A percentile compares a stretch with the other conserved stretches of the same genome.
Evolutionary conservation across 2,329 filamentous ascomycete species (phyloP).

Genomic region (Botrytis sinoallii): DNA sequence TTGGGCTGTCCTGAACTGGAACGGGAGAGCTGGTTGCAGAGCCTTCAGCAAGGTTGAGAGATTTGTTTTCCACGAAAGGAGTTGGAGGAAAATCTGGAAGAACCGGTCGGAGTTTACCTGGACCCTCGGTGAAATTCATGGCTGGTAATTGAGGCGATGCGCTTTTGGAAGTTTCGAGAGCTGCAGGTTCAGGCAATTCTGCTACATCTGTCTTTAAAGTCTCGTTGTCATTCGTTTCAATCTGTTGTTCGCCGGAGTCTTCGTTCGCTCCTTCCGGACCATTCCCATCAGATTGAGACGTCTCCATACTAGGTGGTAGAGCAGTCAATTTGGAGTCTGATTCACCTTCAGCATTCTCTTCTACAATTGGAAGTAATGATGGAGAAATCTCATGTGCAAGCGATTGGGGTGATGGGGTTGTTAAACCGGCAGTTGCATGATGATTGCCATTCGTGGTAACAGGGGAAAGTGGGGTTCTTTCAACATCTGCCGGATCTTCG

Average conservation of each 20-base stretch:
- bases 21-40: background rate
- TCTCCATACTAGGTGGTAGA: slow-evolving; percentile 12
- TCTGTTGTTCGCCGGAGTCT: background rate
- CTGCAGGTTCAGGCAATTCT: background rate
- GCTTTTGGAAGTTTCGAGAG: background rate
- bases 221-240: background rate
- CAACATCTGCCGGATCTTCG: slow-evolving; percentile 27
- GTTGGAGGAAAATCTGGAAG: slow-evolving; percentile 17
- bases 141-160: background rate
- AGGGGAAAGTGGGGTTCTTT: slow-evolving; percentile 26
- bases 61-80: slow-evolving; percentile 24
- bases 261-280: background rate
- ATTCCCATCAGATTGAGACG: background rate
- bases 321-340: slow-evolving; percentile 14
- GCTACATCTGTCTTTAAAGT: background rate
- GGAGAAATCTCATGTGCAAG: slow-evolving; percentile 26
- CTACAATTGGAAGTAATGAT: slow-evolving; percentile 30
- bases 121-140: background rate
- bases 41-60: slow-evolving; percentile 20
- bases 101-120: background rate
- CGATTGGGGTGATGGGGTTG: slow-evolving; percentile 21
- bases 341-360: slow-evolving; percentile 29
- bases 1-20: slow-evolving; percentile 22
- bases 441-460: slow-evolving; percentile 22
- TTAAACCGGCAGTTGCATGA: slow-evolving; percentile 7